Evolutionary conservation across 768 basidiomycete species (phyloP), one percentile per base, ranked within the genome.

Genomic region (Mrakia blollopis): DNA sequence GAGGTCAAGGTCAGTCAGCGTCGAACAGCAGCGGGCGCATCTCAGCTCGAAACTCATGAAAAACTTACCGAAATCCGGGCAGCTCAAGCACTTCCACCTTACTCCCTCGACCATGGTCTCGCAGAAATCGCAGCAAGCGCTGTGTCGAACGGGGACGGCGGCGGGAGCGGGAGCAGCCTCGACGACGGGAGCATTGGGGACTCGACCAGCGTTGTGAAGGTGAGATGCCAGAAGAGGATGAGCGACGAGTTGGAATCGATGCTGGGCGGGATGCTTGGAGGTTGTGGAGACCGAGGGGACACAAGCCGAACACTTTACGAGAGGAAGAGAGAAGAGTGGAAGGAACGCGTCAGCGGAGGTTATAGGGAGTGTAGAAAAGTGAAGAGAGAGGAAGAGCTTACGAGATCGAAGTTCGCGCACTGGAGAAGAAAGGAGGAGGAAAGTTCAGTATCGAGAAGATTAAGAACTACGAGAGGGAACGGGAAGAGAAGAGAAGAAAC

Each of bases 111-210:
- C 91, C 3, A 85, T 82, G 0, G 89, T 89, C 78, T 91, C 89
- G 80, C 93, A 95, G 35, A 93, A 81, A 81, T 94, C 88, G 84
- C 93, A 95, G 14, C 83, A 87, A 9, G 92, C 91, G 78, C 83
- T 81, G 81, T 94, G 93, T 2, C 32, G 47, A 13, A 39, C 65
- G 50, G 16, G 47, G 16, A n/a, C 41, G 47, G 30, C 21, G n/a
- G 11, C n/a, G 39, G 44, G 23, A 39, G 35, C 37, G 18, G 44
- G 30, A 35, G 72, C 37, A 37, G 72, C 72, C 3, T 32, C 44
- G n/a, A 21, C 25, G 52, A 41, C 44, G 57, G 72, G 61, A 25
- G 28, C 8, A 39, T 21, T 35, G 32, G 63, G 25, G 65, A 10
- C 65, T 39, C 39, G 35, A 39, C 23, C 7, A 30, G 74, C 35